Base-by-base conservation (phyloP, 345 rosid species). In the Gynandropsis gynandra region DNA sequence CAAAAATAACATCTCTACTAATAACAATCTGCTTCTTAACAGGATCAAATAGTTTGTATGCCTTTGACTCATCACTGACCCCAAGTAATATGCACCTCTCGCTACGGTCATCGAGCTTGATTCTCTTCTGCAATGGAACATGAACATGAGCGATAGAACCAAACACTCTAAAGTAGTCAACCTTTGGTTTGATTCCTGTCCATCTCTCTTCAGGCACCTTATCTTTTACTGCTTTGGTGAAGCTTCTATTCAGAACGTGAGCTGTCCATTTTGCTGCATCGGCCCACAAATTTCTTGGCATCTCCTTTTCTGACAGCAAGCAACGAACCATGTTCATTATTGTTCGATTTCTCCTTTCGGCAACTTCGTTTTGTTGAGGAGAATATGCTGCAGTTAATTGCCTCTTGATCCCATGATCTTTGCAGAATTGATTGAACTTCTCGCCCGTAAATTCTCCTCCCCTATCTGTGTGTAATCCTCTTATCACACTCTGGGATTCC, bases 251-350 rank as follows among this genome's bases (percentile, higher is more conserved):
- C 0, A 52, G 16, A 0, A 61, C 1, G 8, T 61, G 57, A 5
- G 18, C 16, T 0, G 27, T 42, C 65, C 50, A 50, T 4, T 16
- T 41, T 0, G 31, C 58, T 4, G 42, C 51, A 15, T 61, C 48
- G 1, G 65, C 5, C 64, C 57, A 61, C 14, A 61, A 61, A 1
- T 4, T 4, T 13, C 16, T 50, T 5, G 50, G 58, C 14, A 61
- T 27, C 7, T 50, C 24, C 27, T 19, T 61, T 0, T 11, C 19
- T 14, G 4, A 27, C 0, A 61, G 0, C 16, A 50, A 17, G 17
- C 49, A 39, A 0, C 65, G 7, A 1, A 61, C 58, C 65, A 61
- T 51, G 16, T 61, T 52, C 58, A 61, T 50, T 11, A 61, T 50
- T 34, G 1, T 34, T 34, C 7, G 8, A 16, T 32, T 15, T 9